Percentiles rank a stretch among this genome's conserved stretches.
Conservation (phyloP, 1,284 basidiomycete species). For the Irpex rosettiformis region DNA sequence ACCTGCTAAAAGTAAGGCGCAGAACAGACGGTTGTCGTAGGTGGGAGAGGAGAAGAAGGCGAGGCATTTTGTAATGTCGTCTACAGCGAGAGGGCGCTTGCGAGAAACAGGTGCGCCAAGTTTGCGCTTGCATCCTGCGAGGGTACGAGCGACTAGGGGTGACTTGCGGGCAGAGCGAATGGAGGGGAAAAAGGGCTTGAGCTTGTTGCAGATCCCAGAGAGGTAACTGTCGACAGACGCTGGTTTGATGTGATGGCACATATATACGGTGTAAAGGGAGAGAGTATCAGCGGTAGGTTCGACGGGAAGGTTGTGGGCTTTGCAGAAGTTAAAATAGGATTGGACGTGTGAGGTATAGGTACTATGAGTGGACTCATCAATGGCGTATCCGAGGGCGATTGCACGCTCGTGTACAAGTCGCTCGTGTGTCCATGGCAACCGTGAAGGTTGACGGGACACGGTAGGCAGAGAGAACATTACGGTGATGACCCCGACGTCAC, state of each 20-base stretch:
- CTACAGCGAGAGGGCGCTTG: constrained; percentile 26
- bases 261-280: constrained; percentile 31
- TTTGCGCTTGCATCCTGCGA: constrained; percentile 29
- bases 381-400: constrained; percentile 28
- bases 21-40: constrained; percentile 31
- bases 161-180: constrained; percentile 22
- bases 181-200: constrained; percentile 34
- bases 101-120: constrained; percentile 14
- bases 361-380: constrained; percentile 26
- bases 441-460: constrained; percentile 24
- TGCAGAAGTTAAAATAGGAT: constrained; percentile 38
- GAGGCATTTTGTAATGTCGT: constrained; percentile 13
- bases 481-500: constrained; percentile 21
- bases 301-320: constrained; percentile 28
- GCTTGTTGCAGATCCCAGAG: constrained; percentile 35
- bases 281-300: constrained; percentile 34
- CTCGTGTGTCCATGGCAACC: constrained; percentile 31
- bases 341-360: constrained; percentile 34
- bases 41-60: neutral
- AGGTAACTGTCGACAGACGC: constrained; percentile 36
- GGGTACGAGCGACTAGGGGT: constrained; percentile 28
- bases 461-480: constrained; percentile 24
- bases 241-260: constrained; percentile 37
- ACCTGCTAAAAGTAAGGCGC: constrained; percentile 21
- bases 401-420: constrained; percentile 29